Percentiles rank a stretch among this genome's conserved stretches.
Conservation (phyloP, 2,329 filamentous ascomycete species). For the Pseudogymnoascus sp. region DNA sequence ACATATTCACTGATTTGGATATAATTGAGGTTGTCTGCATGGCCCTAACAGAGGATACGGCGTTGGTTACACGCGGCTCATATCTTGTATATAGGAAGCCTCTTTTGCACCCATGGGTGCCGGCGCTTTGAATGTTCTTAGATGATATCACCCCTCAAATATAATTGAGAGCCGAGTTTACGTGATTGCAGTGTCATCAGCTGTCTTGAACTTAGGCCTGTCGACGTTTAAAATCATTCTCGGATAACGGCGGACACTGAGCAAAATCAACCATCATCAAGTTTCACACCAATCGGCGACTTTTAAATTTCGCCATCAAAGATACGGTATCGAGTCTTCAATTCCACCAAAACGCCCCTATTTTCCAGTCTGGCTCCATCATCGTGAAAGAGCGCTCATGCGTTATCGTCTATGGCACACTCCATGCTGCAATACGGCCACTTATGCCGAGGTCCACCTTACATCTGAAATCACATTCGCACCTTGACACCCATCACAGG, state of each 20-base stretch:
- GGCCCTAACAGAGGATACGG: neutral
- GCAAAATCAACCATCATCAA: neutral
- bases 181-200: neutral
- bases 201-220: neutral
- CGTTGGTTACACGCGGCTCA: neutral
- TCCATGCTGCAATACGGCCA: constrained; percentile 6
- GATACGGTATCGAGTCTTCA: constrained; percentile 8
- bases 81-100: neutral
- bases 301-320: neutral
- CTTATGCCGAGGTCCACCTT: neutral
- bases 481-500: constrained; percentile 38
- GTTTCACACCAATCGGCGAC: neutral
- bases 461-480: constrained; percentile 24
- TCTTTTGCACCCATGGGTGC: neutral
- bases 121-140: neutral
- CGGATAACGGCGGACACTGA: neutral
- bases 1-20: neutral
- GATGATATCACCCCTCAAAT: neutral
- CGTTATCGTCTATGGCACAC: constrained; percentile 1
- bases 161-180: neutral
- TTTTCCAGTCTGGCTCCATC: constrained; percentile 5
- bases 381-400: neutral
- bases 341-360: constrained; percentile 11
- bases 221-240: neutral
- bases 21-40: neutral